Conservation (phyloP, 2,329 filamentous ascomycete genomes). For the Periconia sp. region DNA sequence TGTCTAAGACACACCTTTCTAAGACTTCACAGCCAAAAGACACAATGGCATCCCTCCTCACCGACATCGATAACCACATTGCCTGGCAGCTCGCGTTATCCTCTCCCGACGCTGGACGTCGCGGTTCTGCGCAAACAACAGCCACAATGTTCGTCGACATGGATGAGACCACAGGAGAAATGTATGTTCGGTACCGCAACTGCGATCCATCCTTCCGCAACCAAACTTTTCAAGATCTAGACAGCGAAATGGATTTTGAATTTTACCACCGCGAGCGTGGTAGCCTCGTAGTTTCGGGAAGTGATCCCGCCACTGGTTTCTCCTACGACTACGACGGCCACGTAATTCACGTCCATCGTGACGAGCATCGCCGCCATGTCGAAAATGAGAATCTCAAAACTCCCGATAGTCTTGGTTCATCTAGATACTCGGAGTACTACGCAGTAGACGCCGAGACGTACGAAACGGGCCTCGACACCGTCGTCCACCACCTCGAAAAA, state of each 20-base stretch:
- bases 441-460: slow-evolving; percentile 9
- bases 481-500: not conserved
- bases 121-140: not conserved
- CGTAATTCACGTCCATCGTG: slow-evolving; percentile 15
- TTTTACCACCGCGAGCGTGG: not conserved
- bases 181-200: slow-evolving; percentile 9
- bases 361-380: not conserved
- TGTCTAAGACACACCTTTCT: too few species aligned
- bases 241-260: not conserved
- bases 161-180: slow-evolving; percentile 1
- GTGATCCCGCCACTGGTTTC: slow-evolving; percentile 11
- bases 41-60: not conserved
- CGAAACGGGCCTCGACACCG: not conserved
- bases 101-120: not conserved
- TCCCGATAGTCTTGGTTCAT: not conserved
- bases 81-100: slow-evolving; percentile 12
- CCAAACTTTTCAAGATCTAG: not conserved
- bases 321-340: slow-evolving; percentile 21
- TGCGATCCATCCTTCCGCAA: not conserved
- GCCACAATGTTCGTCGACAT: slow-evolving; percentile 19
- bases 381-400: not conserved
- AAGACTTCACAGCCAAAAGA: too few species aligned
- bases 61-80: slow-evolving; percentile 17
- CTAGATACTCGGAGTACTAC: slow-evolving; percentile 10
- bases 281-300: slow-evolving; percentile 7